Evolutionary conservation across 768 basidiomycete genomes (phyloP).

Genomic region (Pisolithus marmoratus): DNA sequence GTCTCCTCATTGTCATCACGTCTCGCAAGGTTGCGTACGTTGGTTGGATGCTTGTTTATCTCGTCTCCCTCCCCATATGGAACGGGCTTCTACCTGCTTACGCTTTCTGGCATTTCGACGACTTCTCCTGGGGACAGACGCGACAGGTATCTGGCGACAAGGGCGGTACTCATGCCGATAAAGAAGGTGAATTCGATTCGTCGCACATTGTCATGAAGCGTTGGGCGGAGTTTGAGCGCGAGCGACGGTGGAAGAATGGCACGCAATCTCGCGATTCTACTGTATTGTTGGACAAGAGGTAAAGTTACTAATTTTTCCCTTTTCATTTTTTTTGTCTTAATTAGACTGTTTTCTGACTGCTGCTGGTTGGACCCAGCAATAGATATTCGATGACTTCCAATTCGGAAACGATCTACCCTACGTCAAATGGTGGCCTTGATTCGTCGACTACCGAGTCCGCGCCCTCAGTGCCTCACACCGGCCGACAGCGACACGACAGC

Average conservation of each 20-base stretch:
- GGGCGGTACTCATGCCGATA: slow-evolving; percentile 74
- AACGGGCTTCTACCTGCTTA: slow-evolving; percentile 94
- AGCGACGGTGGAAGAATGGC: slow-evolving; percentile 88
- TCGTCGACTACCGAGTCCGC: slow-evolving; percentile 59
- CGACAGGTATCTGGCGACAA: slow-evolving; percentile 74
- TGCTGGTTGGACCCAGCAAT: slow-evolving; percentile 26
- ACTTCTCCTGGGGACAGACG: slow-evolving; percentile 97
- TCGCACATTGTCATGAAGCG: slow-evolving; percentile 97
- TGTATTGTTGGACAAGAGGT: slow-evolving; percentile 67
- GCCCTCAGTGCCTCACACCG: slow-evolving; percentile 26
- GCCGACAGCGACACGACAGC: slow-evolving; percentile 61
- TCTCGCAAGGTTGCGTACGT: slow-evolving; percentile 91
- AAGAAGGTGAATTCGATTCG: slow-evolving; percentile 97
- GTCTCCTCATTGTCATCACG: slow-evolving; percentile 92
- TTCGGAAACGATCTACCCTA: slow-evolving; percentile 61
- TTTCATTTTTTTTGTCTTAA: slow-evolving; percentile 17
- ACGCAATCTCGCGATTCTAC: slow-evolving; percentile 76
- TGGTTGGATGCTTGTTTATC: slow-evolving; percentile 96
- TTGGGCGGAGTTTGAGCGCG: slow-evolving; percentile 97
- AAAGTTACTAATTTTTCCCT: slow-evolving; percentile 25
- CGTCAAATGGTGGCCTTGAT: slow-evolving; percentile 46
- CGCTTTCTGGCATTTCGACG: slow-evolving; percentile 99
- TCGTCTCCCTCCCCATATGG: slow-evolving; percentile 92
- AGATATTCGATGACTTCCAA: slow-evolving; percentile 78
- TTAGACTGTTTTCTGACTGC: slow-evolving; percentile 10